A percentile compares a stretch with the other conserved stretches of the same genome.
Evolutionary conservation across 1,284 basidiomycete species (phyloP).

Genomic region (Sanghuangporus sanghuang): DNA sequence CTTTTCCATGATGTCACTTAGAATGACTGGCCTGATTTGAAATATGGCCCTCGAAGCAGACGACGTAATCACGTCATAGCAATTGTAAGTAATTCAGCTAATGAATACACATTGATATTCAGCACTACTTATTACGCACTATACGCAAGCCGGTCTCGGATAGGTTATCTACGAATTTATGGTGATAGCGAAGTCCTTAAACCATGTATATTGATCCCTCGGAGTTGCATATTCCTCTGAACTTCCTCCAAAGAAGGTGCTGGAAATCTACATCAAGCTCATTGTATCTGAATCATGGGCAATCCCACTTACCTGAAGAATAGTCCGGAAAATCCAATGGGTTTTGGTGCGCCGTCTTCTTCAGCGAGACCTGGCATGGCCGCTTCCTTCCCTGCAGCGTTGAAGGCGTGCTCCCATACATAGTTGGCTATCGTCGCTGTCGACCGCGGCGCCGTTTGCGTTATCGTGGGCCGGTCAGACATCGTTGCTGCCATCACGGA

Average conservation of each 20-base stretch:
- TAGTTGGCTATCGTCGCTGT: slow-evolving; percentile 11
- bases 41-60: too few relatives aligned
- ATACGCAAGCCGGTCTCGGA: neutral
- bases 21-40: neutral
- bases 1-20: neutral
- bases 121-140: neutral
- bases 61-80: too few relatives aligned
- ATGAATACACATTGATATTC: neutral
- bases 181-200: slow-evolving; percentile 55
- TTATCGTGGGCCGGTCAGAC: neutral
- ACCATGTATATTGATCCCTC: slow-evolving; percentile 67
- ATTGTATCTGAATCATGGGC: neutral
- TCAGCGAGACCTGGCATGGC: neutral
- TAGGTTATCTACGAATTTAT: slow-evolving; percentile 25
- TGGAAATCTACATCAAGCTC: slow-evolving; percentile 25
- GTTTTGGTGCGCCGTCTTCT: slow-evolving; percentile 17
- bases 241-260: slow-evolving; percentile 80
- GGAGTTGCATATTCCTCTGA: slow-evolving; percentile 59
- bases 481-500: neutral
- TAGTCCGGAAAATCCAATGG: slow-evolving; percentile 55
- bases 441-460: neutral
- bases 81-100: neutral
- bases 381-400: neutral
- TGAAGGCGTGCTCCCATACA: neutral
- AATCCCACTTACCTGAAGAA: slow-evolving; percentile 58